These are phyloP conservation scores for Stylonectria norvegica DNA, from an alignment of 2,329 filamentous ascomycete genomes.

Conservation along the genomic window DNA sequence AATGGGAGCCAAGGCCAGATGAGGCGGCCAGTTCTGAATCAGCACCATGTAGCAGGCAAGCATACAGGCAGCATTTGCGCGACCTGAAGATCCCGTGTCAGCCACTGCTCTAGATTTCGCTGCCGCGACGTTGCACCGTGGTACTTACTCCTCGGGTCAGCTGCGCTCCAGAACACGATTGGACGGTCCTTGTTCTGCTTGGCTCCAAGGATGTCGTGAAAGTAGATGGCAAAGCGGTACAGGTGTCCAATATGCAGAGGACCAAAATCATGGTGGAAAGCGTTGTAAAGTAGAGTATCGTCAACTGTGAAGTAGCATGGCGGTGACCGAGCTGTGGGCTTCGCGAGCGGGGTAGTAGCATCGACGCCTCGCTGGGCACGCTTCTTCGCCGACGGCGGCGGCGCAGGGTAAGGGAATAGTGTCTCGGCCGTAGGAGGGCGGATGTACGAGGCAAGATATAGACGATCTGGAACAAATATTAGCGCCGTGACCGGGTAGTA, in stretches of 20 bases:
- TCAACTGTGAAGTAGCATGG: conserved; percentile 97
- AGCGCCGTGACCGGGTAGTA: conserved; percentile 19
- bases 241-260: conserved; percentile 95
- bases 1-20: conserved; percentile 90
- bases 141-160: conserved; percentile 80
- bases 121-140: conserved; percentile 1
- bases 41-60: conserved; percentile 98
- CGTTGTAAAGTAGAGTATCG: conserved; percentile 90
- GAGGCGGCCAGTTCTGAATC: conserved; percentile 96
- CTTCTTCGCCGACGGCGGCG: conserved; percentile 41
- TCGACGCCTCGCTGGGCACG: conserved; percentile 57
- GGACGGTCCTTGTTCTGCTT: conserved; percentile 85
- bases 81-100: conserved; percentile 48
- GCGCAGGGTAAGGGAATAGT: conserved; percentile 77
- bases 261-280: conserved; percentile 97
- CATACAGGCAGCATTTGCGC: conserved; percentile 90
- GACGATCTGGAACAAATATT: conserved; percentile 63
- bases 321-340: conserved; percentile 36
- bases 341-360: conserved; percentile 30
- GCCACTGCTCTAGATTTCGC: conserved; percentile 4
- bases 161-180: conserved; percentile 93
- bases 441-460: conserved; percentile 91
- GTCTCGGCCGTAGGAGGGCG: conserved; percentile 77
- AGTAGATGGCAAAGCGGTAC: conserved; percentile 91
- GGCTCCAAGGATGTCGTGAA: conserved; percentile 91